Evolutionary conservation across 192 early-diverging fungal species (phyloP).

Genomic region (Linnemannia elongata): DNA sequence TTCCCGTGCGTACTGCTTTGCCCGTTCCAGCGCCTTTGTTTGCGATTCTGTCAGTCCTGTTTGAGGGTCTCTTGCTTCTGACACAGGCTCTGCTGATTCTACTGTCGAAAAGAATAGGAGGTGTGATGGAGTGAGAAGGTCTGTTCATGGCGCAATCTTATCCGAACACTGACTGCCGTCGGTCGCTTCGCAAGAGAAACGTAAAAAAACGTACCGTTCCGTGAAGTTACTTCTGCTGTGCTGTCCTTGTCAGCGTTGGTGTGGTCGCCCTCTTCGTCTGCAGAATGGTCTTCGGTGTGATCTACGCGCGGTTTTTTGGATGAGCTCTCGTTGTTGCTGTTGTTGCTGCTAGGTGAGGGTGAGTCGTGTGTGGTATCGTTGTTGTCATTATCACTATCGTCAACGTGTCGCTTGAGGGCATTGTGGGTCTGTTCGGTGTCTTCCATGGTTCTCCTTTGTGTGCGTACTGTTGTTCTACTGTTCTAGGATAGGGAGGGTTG

Average conservation of each 20-base stretch:
- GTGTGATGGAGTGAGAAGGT: not conserved
- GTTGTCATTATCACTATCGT: not conserved
- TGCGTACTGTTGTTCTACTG: not conserved
- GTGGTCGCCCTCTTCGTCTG: not conserved
- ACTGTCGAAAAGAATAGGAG: not conserved
- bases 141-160: too few relatives aligned
- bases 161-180: too few relatives aligned
- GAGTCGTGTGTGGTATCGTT: not conserved
- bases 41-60: slow-evolving; percentile 32
- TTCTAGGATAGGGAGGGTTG: not conserved
- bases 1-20: slow-evolving; percentile 40
- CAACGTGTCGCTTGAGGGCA: slow-evolving; percentile 26
- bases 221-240: not conserved
- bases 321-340: not conserved
- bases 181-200: too few relatives aligned
- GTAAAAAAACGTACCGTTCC: slow-evolving; percentile 7
- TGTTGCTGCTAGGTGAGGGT: not conserved
- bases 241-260: not conserved
- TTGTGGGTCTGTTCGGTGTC: slow-evolving; percentile 9
- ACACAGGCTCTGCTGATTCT: not conserved
- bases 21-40: slow-evolving; percentile 28
- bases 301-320: slow-evolving; percentile 39
- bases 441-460: slow-evolving; percentile 15
- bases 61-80: slow-evolving; percentile 28
- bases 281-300: not conserved